phyloP scores from a whole-genome alignment of 352 stramenopile genomes.

The Globisporangium alternatum region DNA sequence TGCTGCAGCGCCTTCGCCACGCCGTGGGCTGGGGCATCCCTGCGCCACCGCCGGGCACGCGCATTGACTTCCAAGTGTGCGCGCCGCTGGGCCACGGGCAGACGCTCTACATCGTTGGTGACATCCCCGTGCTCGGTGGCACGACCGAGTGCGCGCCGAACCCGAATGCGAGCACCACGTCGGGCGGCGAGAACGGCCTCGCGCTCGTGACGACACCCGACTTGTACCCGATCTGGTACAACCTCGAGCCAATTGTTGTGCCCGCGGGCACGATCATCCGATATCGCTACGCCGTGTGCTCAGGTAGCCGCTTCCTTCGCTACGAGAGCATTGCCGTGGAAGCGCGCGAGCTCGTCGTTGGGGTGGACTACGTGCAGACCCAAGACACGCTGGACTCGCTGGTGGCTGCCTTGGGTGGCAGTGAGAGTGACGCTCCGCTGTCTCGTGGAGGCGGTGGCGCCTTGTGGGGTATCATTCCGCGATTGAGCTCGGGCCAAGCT shows the following conservation, averaged over 20 bases:
- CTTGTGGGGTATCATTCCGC: constrained; percentile 59
- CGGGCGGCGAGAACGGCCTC: constrained; percentile 43
- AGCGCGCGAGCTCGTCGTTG: constrained; percentile 52
- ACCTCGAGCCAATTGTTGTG: constrained; percentile 74
- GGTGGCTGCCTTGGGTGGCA: background rate
- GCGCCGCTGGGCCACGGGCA: constrained; percentile 72
- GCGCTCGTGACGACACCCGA: constrained; percentile 84
- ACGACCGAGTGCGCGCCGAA: constrained; percentile 57
- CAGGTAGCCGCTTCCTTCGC: constrained; percentile 69
- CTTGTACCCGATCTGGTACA: constrained; percentile 89
- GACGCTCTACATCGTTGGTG: constrained; percentile 78
- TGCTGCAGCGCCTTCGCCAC: constrained; percentile 83
- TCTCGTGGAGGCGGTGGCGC: constrained; percentile 19
- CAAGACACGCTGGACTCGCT: constrained; percentile 71
- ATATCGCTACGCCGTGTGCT: constrained; percentile 87
- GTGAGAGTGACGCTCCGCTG: constrained; percentile 13
- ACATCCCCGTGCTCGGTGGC: constrained; percentile 64
- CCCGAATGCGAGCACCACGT: constrained; percentile 27
- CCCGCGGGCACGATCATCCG: constrained; percentile 57
- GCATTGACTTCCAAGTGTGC: constrained; percentile 82
- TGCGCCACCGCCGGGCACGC: constrained; percentile 51
- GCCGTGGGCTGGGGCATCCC: constrained; percentile 71
- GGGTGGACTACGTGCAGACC: constrained; percentile 60
- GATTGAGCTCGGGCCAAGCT: constrained; percentile 80
- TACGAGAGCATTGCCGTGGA: constrained; percentile 57